Conservation (phyloP, 768 basidiomycete genomes). For the Tulasnella sp. region DNA sequence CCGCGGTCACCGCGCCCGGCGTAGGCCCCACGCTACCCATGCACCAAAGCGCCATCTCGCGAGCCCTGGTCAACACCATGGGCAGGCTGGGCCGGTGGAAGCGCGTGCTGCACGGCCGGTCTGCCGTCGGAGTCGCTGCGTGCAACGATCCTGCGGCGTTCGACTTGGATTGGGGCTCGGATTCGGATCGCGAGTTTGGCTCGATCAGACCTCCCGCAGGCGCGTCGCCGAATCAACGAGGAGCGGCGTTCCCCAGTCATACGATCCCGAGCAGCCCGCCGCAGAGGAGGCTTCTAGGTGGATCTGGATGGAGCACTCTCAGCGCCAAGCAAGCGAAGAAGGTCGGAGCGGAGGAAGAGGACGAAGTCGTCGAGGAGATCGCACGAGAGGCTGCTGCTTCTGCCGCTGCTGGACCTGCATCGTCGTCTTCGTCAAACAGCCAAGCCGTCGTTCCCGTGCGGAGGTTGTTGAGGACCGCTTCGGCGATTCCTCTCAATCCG, state of each 20-base stretch:
- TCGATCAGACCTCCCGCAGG: neutral
- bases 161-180: slow-evolving; percentile 23
- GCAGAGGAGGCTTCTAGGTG: neutral
- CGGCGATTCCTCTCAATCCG: slow-evolving; percentile 27
- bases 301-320: slow-evolving; percentile 3
- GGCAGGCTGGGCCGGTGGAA: slow-evolving; percentile 82
- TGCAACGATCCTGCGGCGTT: slow-evolving; percentile 21
- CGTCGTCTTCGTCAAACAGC: neutral
- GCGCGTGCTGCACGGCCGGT: slow-evolving; percentile 58
- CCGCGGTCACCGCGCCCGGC: slow-evolving; percentile 50
- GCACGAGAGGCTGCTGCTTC: neutral
- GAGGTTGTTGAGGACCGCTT: slow-evolving; percentile 21
- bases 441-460: neutral
- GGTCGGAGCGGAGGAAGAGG: slow-evolving; percentile 13
- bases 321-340: neutral
- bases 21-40: slow-evolving; percentile 55
- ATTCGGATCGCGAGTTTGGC: slow-evolving; percentile 24
- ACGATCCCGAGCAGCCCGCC: slow-evolving; percentile 9
- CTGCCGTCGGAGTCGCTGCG: slow-evolving; percentile 17
- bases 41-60: slow-evolving; percentile 67
- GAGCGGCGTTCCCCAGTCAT: slow-evolving; percentile 22
- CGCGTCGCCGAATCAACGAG: neutral
- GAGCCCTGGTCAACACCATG: slow-evolving; percentile 79
- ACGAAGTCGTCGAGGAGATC: neutral
- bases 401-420: too few species aligned